Conservation (phyloP, 345 rosid genomes). For the Hypericum androsaemum region DNA sequence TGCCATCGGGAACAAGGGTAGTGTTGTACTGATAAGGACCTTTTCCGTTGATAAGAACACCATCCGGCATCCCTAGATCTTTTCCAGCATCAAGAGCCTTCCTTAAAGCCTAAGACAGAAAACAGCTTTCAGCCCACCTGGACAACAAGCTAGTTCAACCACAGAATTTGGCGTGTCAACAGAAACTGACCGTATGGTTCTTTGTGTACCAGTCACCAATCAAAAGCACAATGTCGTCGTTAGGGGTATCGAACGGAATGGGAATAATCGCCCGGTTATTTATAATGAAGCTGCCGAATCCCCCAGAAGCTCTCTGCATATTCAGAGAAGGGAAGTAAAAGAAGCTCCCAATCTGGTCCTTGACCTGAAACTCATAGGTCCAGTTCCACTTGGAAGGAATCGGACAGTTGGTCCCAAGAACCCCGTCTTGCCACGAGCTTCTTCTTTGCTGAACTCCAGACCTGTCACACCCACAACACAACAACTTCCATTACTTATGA, state of each 20-base stretch:
- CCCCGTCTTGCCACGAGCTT: constrained; percentile 98
- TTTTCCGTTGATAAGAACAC: constrained; percentile 94
- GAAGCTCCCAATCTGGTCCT: constrained; percentile 98
- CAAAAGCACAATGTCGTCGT: constrained; percentile 62
- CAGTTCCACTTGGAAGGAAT: constrained; percentile 99
- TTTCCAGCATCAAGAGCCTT: constrained; percentile 82
- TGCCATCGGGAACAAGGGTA: constrained; percentile 72
- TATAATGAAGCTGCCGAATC: constrained; percentile 73
- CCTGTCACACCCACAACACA: background rate
- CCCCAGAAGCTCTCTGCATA: constrained; percentile 93
- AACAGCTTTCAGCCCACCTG: constrained; percentile 1
- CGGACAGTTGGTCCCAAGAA: constrained; percentile 90
- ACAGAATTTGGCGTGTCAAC: background rate
- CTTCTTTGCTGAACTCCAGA: constrained; percentile 85
- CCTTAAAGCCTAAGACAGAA: constrained; percentile 61
- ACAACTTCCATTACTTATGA: no score
- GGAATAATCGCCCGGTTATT: constrained; percentile 72
- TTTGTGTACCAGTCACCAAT: constrained; percentile 95
- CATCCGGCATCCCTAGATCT: constrained; percentile 92
- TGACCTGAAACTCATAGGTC: constrained; percentile 98
- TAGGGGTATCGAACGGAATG: constrained; percentile 72
- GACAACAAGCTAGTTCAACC: background rate
- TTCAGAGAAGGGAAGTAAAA: constrained; percentile 95
- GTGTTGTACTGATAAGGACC: constrained; percentile 86
- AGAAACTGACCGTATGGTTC: constrained; percentile 81